Percentiles rank a stretch among this genome's conserved stretches.
These are phyloP conservation scores for Leucoagaricus sp. DNA, from an alignment of 1,284 basidiomycete genomes.

Conservation along the genomic window DNA sequence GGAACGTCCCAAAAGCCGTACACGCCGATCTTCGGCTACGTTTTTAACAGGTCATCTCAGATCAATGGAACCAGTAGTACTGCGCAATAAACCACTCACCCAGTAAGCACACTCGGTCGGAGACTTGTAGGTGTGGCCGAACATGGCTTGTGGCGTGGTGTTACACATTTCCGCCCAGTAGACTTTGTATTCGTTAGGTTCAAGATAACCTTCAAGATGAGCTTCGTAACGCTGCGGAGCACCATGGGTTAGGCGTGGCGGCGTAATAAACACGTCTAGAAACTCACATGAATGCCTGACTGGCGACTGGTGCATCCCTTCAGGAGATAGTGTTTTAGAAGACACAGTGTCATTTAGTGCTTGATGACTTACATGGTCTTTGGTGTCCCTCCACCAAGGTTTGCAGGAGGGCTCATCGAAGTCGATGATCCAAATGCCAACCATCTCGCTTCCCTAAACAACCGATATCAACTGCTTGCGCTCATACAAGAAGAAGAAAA, in stretches of 20 bases:
- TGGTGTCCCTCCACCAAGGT: conserved; percentile 10
- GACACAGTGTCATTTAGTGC: not conserved
- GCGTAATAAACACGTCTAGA: not conserved
- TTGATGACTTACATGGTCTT: conserved; percentile 1
- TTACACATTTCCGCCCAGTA: conserved; percentile 11
- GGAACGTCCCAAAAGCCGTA: conserved; percentile 12
- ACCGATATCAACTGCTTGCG: not conserved
- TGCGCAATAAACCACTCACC: not conserved
- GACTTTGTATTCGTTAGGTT: conserved; percentile 3
- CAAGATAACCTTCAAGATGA: conserved; percentile 7
- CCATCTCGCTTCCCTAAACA: conserved; percentile 5
- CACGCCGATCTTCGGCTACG: conserved; percentile 1
- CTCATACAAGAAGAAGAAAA: not conserved
- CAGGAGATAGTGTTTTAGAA: not conserved
- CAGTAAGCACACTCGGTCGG: conserved; percentile 6
- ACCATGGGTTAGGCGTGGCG: not conserved
- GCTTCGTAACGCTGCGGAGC: conserved; percentile 8
- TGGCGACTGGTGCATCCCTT: conserved; percentile 6
- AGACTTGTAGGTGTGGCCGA: conserved; percentile 1
- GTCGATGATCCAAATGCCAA: conserved; percentile 7
- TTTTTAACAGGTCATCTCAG: too few relatives aligned
- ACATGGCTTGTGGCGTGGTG: conserved; percentile 9
- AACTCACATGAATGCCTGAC: conserved; percentile 10
- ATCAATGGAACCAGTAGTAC: too few relatives aligned
- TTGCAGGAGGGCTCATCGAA: conserved; percentile 7